phyloP scores from a whole-genome alignment of 768 basidiomycete genomes.

The Lactarius sanguifluus region DNA sequence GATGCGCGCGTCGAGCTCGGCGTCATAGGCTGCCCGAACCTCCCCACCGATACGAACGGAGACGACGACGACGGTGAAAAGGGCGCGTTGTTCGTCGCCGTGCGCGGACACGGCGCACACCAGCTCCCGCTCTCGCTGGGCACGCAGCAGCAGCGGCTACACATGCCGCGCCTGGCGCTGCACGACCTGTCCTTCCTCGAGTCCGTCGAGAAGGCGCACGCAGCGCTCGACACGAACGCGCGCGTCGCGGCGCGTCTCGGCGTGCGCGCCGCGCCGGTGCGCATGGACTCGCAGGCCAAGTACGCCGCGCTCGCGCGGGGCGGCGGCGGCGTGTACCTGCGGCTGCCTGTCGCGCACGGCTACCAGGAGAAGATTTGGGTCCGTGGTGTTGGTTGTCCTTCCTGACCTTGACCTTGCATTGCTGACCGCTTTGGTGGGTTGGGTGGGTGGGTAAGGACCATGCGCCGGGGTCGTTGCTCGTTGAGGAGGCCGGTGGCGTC shows the following conservation, averaged over 20 bases:
- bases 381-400: slow-evolving; percentile 22
- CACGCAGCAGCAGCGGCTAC: slow-evolving; percentile 34
- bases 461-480: slow-evolving; percentile 79
- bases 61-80: slow-evolving; percentile 20
- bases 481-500: slow-evolving; percentile 88
- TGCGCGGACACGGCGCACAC: slow-evolving; percentile 81
- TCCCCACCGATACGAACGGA: slow-evolving; percentile 42
- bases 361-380: slow-evolving; percentile 99
- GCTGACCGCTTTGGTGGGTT: not conserved
- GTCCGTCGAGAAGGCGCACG: slow-evolving; percentile 89
- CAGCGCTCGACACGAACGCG: slow-evolving; percentile 83
- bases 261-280: slow-evolving; percentile 61
- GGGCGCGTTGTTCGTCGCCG: slow-evolving; percentile 84
- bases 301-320: slow-evolving; percentile 85
- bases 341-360: slow-evolving; percentile 73
- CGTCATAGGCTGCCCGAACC: slow-evolving; percentile 80
- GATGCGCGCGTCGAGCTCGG: slow-evolving; percentile 54
- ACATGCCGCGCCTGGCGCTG: slow-evolving; percentile 51
- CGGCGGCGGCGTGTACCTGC: slow-evolving; percentile 59
- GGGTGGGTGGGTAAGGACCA: too few species aligned
- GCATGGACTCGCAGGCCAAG: slow-evolving; percentile 98
- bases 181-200: slow-evolving; percentile 73
- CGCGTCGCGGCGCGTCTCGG: slow-evolving; percentile 65
- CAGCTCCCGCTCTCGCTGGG: slow-evolving; percentile 55
- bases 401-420: too few species aligned